Conservation (phyloP, 257 asterid genomes). For the Galeopsis tetrahit region DNA sequence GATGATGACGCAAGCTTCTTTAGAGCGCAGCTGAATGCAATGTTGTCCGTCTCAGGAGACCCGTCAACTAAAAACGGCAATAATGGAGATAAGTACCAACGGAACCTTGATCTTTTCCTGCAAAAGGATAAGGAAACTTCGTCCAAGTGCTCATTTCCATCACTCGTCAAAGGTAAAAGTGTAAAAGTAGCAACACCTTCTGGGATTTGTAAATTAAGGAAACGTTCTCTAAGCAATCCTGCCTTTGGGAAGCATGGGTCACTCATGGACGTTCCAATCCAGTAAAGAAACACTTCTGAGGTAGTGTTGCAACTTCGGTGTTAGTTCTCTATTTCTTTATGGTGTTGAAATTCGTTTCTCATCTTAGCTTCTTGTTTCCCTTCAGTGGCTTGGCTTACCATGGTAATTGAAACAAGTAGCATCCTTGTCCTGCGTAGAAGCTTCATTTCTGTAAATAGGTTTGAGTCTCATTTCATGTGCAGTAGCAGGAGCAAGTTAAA, state of each 20-base stretch:
- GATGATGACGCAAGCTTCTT: conserved; percentile 47
- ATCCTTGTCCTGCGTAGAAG: neutral
- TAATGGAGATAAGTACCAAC: conserved; percentile 48
- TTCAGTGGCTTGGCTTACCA: too few relatives aligned
- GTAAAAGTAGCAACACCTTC: conserved; percentile 36
- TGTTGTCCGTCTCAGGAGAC: conserved; percentile 35
- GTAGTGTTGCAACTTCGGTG: conserved; percentile 22
- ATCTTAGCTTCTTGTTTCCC: neutral
- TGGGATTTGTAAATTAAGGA: conserved; percentile 40
- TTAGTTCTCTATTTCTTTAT: conserved; percentile 5
- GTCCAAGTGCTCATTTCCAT: conserved; percentile 38
- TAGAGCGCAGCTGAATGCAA: conserved; percentile 25
- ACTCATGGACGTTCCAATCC: conserved; percentile 33
- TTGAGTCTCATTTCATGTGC: neutral
- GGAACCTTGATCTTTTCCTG: conserved; percentile 52
- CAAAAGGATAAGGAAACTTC: conserved; percentile 38
- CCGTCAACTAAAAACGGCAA: conserved; percentile 28
- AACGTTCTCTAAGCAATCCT: conserved; percentile 67
- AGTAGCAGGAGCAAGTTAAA: neutral
- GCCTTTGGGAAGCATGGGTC: conserved; percentile 49
- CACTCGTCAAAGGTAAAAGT: conserved; percentile 43
- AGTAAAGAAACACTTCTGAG: conserved; percentile 34
- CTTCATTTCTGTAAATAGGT: neutral
- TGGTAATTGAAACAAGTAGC: neutral
- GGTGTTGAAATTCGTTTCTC: neutral